Base-by-base conservation (phyloP, 805 yeast genomes). In the Crinitomyces ghanaensis region DNA sequence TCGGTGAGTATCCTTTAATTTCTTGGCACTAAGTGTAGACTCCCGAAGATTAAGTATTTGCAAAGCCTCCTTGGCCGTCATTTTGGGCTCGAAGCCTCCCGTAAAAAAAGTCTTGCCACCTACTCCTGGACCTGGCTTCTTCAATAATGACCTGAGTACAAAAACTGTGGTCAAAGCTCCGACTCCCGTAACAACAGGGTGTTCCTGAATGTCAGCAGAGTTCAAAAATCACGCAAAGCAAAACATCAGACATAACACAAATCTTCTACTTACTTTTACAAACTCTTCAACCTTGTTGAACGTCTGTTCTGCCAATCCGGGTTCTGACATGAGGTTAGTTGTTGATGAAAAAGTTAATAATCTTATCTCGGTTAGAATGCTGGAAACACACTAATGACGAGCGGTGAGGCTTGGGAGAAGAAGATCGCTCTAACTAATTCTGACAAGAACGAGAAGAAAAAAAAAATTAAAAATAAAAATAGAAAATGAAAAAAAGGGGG, bases 31-130 rank as follows among this genome's bases (percentile, higher is more conserved):
- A 21, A 63, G 45, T 5, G 59, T 48, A 23, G 58, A 45, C 34
- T 62, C 67, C 18, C 61, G 43, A 47, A 85, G 62, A 49, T 78
- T 80, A 46, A 88, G 68, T 19, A 88, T 81, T 51, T 73, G 85
- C 40, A 85, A 65, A 3, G 96, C 96, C 54, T 88, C 98, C 46
- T 72, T 77, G 28, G 86, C 77, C 38, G 70, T 68, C 94, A 88
- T 84, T 56, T 88, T 91, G n/a, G 72, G 56, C 23, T 86, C 95
- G 59, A 88, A 88, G 1, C 95, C 83, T 37, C 97, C 98, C 53
- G 76, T 83, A 52, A 66, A 62, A 50, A 76, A 88, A 14, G 78
- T 73, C 43, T 73, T 70, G 7, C 79, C 79, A 36, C 66, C 63
- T 15, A 70, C 53, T 25, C 83, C 79, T n/a, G 84, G 79, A 41